Percentiles rank a stretch among this genome's conserved stretches.
These are phyloP conservation scores for Neospermospora avenae DNA, from an alignment of 2,329 filamentous ascomycete genomes.

Conservation along the genomic window DNA sequence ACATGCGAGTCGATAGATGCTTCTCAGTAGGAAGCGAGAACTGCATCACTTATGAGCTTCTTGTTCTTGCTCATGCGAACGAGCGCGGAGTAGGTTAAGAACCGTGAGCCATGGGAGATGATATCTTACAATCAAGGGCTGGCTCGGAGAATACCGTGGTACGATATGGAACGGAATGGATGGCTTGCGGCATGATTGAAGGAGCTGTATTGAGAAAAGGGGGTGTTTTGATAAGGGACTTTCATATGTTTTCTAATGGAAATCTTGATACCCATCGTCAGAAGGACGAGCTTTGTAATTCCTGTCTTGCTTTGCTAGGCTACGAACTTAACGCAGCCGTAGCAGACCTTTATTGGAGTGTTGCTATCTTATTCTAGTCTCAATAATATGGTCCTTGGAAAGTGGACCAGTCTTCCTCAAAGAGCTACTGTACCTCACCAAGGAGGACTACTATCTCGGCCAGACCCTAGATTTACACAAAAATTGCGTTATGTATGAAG, in stretches of 20 bases:
- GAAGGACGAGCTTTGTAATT: constrained; percentile 4
- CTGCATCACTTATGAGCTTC: too few species aligned
- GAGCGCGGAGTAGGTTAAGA: too few species aligned
- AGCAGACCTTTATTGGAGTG: background rate
- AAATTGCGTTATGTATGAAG: too few species aligned
- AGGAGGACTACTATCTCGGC: too few species aligned
- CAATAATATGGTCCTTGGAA: too few species aligned
- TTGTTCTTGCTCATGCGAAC: background rate
- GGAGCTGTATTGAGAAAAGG: background rate
- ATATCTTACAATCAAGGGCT: too few species aligned
- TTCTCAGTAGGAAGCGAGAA: background rate
- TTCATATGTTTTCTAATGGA: constrained; percentile 1
- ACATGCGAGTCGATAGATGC: constrained; percentile 1
- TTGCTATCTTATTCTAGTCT: background rate
- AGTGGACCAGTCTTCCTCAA: too few species aligned
- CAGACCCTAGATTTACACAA: too few species aligned
- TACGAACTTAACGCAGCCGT: too few species aligned
- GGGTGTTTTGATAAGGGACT: background rate
- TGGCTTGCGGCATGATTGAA: background rate
- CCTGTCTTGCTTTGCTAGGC: too few species aligned
- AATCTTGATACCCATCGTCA: constrained; percentile 16
- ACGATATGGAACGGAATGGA: background rate
- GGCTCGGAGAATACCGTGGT: background rate
- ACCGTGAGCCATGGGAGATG: too few species aligned
- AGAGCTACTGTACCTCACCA: too few species aligned